Base-by-base conservation (phyloP, 495 filamentous ascomycete species). In the Penicillium taxi region DNA sequence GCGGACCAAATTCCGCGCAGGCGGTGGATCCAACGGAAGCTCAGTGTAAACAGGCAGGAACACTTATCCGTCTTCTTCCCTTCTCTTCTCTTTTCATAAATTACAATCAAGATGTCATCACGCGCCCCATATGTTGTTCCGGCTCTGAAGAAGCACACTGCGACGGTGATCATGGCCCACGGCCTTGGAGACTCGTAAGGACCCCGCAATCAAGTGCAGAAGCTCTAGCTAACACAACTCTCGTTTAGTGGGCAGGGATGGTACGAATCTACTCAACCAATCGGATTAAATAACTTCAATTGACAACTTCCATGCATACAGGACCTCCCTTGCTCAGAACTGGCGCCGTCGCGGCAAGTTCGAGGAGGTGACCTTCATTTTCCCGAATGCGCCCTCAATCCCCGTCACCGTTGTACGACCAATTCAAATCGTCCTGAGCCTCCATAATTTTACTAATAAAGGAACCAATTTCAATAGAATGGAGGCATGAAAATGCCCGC, bases 81-180 rank as follows among this genome's bases (percentile, higher is more conserved):
- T 15, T 16, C 16, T 35, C 23, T 19, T 35, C 35, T 15, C 16
- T 6, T 40, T 32, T 3, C 17, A 30, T 22, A 30, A 23, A 14
- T n/a, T 7, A 25, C 28, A 1, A 16, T 26, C 53, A 73, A 55
- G 14, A 80, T 80, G 76, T 38, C 73, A 39, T 19, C 47, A 15
- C 55, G 59, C 38, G 69, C 67, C 43, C 78, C 84, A 6, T 67
- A 90, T 31, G 69, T 94, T 5, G 81, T 96, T 45, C 86, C 87
- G 11, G 88, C 91, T n/a, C 69, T 87, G 28, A 86, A 77, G 53
- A 82, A 78, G 50, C 90, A 96, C 57, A 96, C 91, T 26, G 86
- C 90, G 21, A 95, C 90, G 2, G 84, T 95, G 47, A 96, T 98
- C 52, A 84, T 93, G 64, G 71, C 86, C 29, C 91, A 98, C 52